Evolutionary conservation across 1,284 basidiomycete genomes (phyloP).

Genomic region (Pseudozyma pruni): DNA sequence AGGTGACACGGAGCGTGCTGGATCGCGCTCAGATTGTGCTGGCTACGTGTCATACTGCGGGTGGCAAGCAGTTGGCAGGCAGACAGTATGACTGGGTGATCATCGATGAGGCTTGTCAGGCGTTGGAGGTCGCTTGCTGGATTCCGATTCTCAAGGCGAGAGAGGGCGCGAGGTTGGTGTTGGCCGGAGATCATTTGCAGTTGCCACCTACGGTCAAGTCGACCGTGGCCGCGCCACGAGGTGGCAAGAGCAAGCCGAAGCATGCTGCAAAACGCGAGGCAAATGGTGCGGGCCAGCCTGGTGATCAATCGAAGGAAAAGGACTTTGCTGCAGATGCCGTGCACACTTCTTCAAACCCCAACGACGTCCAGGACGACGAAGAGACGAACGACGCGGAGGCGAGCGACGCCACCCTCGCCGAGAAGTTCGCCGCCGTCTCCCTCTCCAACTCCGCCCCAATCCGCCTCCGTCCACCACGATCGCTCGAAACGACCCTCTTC

Average conservation of each 20-base stretch:
- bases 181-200: constrained; percentile 70
- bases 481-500: constrained; percentile 89
- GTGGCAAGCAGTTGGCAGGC: constrained; percentile 42
- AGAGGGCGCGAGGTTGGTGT: constrained; percentile 40
- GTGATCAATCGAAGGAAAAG: constrained; percentile 1
- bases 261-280: not conserved
- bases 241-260: not conserved
- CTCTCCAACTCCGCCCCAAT: not conserved
- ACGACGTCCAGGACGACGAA: constrained; percentile 2
- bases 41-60: constrained; percentile 85
- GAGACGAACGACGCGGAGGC: not conserved
- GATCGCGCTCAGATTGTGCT: constrained; percentile 84
- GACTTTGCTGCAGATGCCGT: constrained; percentile 10
- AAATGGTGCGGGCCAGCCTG: not conserved
- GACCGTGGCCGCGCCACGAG: constrained; percentile 1
- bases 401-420: constrained; percentile 4
- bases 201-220: constrained; percentile 85
- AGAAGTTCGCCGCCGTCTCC: constrained; percentile 6
- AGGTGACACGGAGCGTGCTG: constrained; percentile 82
- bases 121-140: constrained; percentile 96
- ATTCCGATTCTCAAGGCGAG: constrained; percentile 78
- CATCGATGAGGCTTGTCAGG: constrained; percentile 92
- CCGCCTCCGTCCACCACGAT: constrained; percentile 75
- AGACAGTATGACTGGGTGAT: constrained; percentile 84
- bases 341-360: no score